phyloP scores from a whole-genome alignment of 345 rosid species.

The Heritiera fomes region DNA sequence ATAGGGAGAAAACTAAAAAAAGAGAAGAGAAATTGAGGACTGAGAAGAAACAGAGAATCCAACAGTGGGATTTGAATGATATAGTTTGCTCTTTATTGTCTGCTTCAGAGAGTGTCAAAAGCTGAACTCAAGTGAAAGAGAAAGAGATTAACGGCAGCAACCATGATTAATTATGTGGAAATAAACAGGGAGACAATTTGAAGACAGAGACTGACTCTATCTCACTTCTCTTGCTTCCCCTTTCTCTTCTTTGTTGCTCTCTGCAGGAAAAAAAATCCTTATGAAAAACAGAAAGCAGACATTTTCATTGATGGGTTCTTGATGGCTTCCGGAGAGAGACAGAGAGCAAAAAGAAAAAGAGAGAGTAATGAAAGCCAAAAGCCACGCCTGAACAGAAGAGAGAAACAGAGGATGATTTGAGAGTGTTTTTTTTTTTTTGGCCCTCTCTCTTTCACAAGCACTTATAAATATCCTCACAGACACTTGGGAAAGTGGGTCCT shows the following conservation, averaged over 20 bases:
- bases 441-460: slow-evolving; percentile 20
- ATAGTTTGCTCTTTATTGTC: slow-evolving; percentile 30
- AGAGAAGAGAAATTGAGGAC: neutral
- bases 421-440: slow-evolving; percentile 6
- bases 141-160: slow-evolving; percentile 28
- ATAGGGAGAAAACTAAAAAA: slow-evolving; percentile 15
- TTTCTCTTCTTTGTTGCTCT: slow-evolving; percentile 20
- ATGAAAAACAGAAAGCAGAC: slow-evolving; percentile 32
- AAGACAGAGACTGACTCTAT: slow-evolving; percentile 33
- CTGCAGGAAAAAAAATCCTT: neutral
- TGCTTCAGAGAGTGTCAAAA: slow-evolving; percentile 32
- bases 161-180: slow-evolving; percentile 26
- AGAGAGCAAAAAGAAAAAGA: slow-evolving; percentile 37
- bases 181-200: slow-evolving; percentile 19
- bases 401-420: slow-evolving; percentile 27
- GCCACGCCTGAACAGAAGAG: slow-evolving; percentile 52
- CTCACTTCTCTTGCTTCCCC: neutral
- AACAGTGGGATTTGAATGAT: slow-evolving; percentile 43
- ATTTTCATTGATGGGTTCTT: slow-evolving; percentile 38
- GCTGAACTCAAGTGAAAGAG: slow-evolving; percentile 20
- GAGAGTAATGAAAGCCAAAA: slow-evolving; percentile 55
- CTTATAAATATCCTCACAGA: slow-evolving; percentile 33
- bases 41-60: slow-evolving; percentile 22
- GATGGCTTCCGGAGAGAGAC: slow-evolving; percentile 28
- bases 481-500: slow-evolving; percentile 24